Conservation (phyloP, 805 yeast genomes). For the Hanseniaspora mollemarum region DNA sequence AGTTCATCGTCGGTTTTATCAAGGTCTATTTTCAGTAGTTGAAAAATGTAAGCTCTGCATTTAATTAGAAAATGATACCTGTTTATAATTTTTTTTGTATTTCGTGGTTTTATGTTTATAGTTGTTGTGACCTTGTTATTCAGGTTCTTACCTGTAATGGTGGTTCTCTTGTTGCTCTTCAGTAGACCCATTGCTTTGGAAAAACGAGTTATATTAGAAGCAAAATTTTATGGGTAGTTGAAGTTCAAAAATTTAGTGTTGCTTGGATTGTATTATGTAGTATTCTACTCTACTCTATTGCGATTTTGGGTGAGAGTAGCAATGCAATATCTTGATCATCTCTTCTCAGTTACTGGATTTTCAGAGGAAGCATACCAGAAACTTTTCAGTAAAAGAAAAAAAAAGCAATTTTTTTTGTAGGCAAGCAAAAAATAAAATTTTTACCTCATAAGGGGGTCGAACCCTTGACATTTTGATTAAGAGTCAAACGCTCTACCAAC, state of each 20-base stretch:
- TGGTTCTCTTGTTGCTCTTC: conserved; percentile 23
- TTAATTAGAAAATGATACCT: conserved; percentile 63
- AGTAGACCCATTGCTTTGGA: conserved; percentile 14
- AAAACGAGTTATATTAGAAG: too few species aligned
- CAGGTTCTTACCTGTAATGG: conserved; percentile 29
- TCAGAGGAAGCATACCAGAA: background rate
- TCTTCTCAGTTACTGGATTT: too few species aligned
- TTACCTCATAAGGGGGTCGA: conserved; percentile 13
- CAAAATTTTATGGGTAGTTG: too few species aligned
- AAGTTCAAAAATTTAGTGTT: too few species aligned
- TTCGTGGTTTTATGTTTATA: conserved; percentile 52
- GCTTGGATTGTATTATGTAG: too few species aligned
- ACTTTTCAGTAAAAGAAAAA: background rate
- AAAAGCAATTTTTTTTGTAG: background rate
- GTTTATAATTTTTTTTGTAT: conserved; percentile 66
- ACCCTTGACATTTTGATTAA: conserved; percentile 13
- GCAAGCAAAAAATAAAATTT: background rate
- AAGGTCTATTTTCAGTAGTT: conserved; percentile 17
- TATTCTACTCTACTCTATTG: too few species aligned
- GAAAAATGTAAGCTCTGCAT: conserved; percentile 34
- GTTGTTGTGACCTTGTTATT: conserved; percentile 27
- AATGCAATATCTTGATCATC: too few species aligned
- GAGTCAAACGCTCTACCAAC: conserved; percentile 14
- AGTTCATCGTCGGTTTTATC: conserved; percentile 19
- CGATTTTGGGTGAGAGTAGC: too few species aligned